Evolutionary conservation across 2,329 filamentous ascomycete genomes (phyloP).

Genomic region (Taxawa tesnikishii): DNA sequence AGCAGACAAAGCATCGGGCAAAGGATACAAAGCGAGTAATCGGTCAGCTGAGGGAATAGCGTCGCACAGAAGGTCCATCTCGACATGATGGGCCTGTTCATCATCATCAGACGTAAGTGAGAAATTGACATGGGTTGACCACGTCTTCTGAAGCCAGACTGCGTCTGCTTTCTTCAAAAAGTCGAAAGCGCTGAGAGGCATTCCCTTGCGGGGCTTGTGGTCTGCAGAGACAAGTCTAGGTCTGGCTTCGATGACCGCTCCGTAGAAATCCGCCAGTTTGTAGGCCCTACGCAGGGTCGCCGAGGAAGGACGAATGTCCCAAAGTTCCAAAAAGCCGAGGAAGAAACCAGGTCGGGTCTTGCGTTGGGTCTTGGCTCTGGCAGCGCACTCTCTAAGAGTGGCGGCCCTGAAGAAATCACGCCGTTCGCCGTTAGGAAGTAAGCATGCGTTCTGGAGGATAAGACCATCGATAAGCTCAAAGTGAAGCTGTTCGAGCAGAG

Average conservation of each 20-base stretch:
- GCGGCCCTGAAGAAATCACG: constrained; percentile 9
- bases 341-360: constrained; percentile 8
- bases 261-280: constrained; percentile 11
- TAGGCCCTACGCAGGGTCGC: constrained; percentile 8
- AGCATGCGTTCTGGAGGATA: constrained; percentile 8
- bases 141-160: constrained; percentile 7
- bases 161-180: constrained; percentile 9
- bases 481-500: constrained; percentile 6
- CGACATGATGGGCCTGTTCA: not conserved
- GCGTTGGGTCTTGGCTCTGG: constrained; percentile 9
- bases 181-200: constrained; percentile 10
- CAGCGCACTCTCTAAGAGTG: constrained; percentile 8
- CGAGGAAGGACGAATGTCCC: constrained; percentile 7
- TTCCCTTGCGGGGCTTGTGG: constrained; percentile 6
- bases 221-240: constrained; percentile 1
- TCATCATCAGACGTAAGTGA: not conserved
- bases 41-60: constrained; percentile 7
- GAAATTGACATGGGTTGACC: constrained; percentile 3
- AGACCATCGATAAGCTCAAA: constrained; percentile 8
- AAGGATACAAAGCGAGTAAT: constrained; percentile 1
- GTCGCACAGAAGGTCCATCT: constrained; percentile 6
- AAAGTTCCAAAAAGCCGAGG: constrained; percentile 10
- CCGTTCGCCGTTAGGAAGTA: constrained; percentile 6
- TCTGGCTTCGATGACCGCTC: constrained; percentile 6
- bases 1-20: constrained; percentile 5